Conservation (phyloP, 768 basidiomycete species). For the Austroboletus eburneus region DNA sequence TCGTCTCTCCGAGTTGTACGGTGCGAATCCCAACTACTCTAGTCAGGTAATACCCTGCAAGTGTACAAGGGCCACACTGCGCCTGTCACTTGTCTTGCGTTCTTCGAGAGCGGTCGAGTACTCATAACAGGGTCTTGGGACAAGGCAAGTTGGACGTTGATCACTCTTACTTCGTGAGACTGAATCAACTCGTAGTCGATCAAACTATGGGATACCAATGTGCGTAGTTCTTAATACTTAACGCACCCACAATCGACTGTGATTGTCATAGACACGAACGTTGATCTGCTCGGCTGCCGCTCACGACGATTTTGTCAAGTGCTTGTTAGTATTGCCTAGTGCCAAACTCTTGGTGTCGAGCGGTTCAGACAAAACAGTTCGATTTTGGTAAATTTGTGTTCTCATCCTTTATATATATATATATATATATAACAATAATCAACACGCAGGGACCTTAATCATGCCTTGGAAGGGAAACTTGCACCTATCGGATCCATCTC, state of each 20-base stretch:
- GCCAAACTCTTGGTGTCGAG: conserved; percentile 73
- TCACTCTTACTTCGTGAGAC: background rate
- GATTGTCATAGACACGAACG: conserved; percentile 54
- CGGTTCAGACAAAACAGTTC: conserved; percentile 84
- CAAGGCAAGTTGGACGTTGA: conserved; percentile 41
- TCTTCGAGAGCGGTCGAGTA: conserved; percentile 48
- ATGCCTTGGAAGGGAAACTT: conserved; percentile 37
- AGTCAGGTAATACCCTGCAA: conserved; percentile 80
- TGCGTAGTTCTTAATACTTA: conserved; percentile 26
- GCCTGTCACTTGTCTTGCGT: conserved; percentile 81
- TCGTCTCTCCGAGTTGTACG: conserved; percentile 7
- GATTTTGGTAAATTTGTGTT: conserved; percentile 65
- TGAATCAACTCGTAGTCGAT: conserved; percentile 56
- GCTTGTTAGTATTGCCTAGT: conserved; percentile 65
- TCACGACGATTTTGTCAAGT: conserved; percentile 91
- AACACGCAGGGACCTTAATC: conserved; percentile 59
- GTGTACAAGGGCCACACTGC: conserved; percentile 82
- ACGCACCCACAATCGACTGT: too few relatives aligned
- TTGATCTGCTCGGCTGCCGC: conserved; percentile 67
- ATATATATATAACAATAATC: too few relatives aligned
- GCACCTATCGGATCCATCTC: conserved; percentile 64
- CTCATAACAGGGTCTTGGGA: conserved; percentile 96
- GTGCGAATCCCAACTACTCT: conserved; percentile 13
- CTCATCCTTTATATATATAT: too few relatives aligned
- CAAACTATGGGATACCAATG: conserved; percentile 79